Conservation (phyloP, 768 basidiomycete species). For the Lactarius akahatsu region DNA sequence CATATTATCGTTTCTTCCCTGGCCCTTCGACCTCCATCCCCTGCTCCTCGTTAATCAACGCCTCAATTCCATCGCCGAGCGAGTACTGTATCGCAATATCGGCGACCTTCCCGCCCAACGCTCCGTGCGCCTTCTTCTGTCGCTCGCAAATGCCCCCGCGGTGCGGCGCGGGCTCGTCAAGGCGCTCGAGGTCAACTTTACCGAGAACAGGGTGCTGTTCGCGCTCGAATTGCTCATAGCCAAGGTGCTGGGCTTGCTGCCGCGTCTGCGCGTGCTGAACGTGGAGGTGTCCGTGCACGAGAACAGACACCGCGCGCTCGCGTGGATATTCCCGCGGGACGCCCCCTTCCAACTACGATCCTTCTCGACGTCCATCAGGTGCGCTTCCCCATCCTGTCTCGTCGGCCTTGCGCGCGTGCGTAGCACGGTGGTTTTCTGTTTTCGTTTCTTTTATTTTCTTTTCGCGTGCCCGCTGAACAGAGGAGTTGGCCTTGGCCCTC, state of each 20-base stretch:
- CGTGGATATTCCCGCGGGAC: constrained; percentile 48
- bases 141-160: constrained; percentile 41
- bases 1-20: constrained; percentile 32
- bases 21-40: constrained; percentile 33
- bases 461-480: background rate
- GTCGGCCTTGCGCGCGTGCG: no score
- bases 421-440: no score
- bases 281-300: constrained; percentile 44
- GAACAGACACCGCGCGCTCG: constrained; percentile 31
- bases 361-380: constrained; percentile 59
- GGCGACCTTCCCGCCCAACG: constrained; percentile 35
- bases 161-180: constrained; percentile 44
- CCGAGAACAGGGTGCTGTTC: constrained; percentile 39
- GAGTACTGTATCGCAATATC: constrained; percentile 42
- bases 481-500: background rate
- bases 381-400: constrained; percentile 19
- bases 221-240: constrained; percentile 54
- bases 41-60: constrained; percentile 32
- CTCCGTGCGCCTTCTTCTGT: constrained; percentile 41
- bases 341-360: constrained; percentile 45
- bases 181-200: constrained; percentile 47
- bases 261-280: constrained; percentile 42
- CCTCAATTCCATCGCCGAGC: constrained; percentile 36
- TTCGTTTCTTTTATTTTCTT: no score
- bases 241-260: constrained; percentile 42